Percentiles rank a stretch among this genome's conserved stretches.
Conservation (phyloP, 139 green algal genomes). For the Micromonas commoda region DNA sequence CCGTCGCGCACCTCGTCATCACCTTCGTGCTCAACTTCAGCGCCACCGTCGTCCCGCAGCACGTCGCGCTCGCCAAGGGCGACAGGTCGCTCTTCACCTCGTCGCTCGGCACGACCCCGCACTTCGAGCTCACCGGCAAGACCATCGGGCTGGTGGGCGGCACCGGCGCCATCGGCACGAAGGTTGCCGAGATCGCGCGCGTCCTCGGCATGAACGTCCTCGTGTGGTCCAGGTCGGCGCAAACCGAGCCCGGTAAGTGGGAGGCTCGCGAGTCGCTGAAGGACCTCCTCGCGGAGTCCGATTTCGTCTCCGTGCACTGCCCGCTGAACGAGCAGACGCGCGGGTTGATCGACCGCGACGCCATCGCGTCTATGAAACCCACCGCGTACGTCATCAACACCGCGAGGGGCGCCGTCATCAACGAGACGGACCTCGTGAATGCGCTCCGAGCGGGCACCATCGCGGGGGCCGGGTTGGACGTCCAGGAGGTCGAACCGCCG, state of each 20-base stretch:
- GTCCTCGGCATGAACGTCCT: constrained; percentile 36
- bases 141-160: constrained; percentile 38
- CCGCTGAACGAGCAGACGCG: constrained; percentile 34
- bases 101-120: background rate
- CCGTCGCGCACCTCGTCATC: constrained; percentile 37
- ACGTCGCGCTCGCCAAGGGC: constrained; percentile 10
- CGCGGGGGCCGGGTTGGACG: constrained; percentile 36
- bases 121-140: constrained; percentile 38
- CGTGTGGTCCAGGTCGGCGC: constrained; percentile 8
- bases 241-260: background rate
- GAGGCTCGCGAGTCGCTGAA: constrained; percentile 5
- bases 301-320: constrained; percentile 41
- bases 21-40: constrained; percentile 28
- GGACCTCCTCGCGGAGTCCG: constrained; percentile 22
- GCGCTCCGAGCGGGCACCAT: constrained; percentile 28
- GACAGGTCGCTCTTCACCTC: constrained; percentile 14
- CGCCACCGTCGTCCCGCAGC: constrained; percentile 23
- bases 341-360: constrained; percentile 20
- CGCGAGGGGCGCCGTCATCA: constrained; percentile 27
- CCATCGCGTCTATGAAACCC: constrained; percentile 31
- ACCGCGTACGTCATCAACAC: constrained; percentile 40
- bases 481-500: constrained; percentile 34
- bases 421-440: constrained; percentile 27
- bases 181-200: constrained; percentile 26
- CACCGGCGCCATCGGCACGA: constrained; percentile 30